Conservation (phyloP, 2,329 filamentous ascomycete genomes). For the Scytalidium sp. region DNA sequence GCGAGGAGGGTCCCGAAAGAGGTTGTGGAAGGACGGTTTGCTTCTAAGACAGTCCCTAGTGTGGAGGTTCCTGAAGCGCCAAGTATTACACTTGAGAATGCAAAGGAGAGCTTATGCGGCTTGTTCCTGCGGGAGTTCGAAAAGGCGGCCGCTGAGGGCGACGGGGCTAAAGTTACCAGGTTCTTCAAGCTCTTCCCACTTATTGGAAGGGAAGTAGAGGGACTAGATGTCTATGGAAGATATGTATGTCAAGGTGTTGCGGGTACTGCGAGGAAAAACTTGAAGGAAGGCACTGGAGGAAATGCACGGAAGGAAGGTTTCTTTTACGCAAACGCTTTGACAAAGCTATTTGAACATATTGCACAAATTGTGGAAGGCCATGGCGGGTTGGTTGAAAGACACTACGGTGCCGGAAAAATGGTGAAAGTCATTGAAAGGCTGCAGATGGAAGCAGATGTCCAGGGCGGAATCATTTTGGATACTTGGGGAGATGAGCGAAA, state of each 20-base stretch:
- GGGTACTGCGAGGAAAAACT: slow-evolving; percentile 72
- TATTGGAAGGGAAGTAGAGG: slow-evolving; percentile 84
- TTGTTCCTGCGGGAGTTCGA: slow-evolving; percentile 95
- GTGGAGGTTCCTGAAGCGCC: slow-evolving; percentile 94
- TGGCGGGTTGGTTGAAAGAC: slow-evolving; percentile 83
- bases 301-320: slow-evolving; percentile 69
- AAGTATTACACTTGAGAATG: slow-evolving; percentile 79
- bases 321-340: slow-evolving; percentile 89
- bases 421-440: slow-evolving; percentile 87
- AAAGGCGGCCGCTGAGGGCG: slow-evolving; percentile 81
- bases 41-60: slow-evolving; percentile 88
- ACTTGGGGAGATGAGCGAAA: slow-evolving; percentile 90
- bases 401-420: slow-evolving; percentile 94
- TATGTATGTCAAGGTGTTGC: slow-evolving; percentile 97
- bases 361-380: slow-evolving; percentile 94
- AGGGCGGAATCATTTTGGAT: slow-evolving; percentile 92
- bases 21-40: slow-evolving; percentile 82
- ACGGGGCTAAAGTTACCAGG: slow-evolving; percentile 83
- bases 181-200: slow-evolving; percentile 99
- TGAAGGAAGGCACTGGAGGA: slow-evolving; percentile 64
- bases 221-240: slow-evolving; percentile 88
- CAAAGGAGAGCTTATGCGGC: slow-evolving; percentile 84
- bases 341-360: slow-evolving; percentile 94
- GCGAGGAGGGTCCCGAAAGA: slow-evolving; percentile 77
- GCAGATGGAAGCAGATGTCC: slow-evolving; percentile 92